Evolutionary conservation across 1,284 basidiomycete species (phyloP), one percentile per base, ranked within the genome.

Genomic region (Malassezia caprae): DNA sequence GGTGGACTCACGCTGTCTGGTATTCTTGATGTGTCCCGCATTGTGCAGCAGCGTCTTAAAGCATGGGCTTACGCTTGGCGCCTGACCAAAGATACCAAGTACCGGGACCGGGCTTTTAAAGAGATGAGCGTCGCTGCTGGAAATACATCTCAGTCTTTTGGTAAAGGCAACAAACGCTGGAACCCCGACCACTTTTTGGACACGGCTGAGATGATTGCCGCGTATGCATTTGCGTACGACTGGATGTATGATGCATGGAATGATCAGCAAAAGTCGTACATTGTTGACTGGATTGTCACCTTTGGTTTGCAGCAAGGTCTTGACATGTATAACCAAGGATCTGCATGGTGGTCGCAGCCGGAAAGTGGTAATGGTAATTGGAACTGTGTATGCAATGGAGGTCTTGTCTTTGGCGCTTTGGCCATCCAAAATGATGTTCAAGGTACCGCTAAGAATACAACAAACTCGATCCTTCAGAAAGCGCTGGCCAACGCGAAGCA

Each of bases 361-460:
- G 47, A 57, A 13, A 64, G 69, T 24, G 75, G 78, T 59, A 77
- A 80, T 67, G 80, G 93, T 40, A 96, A 96, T 79, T 96, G 91
- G 91, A 96, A 96, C 77, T 96, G 93, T 72, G 88, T 96, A 60
- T 90, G 85, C 79, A 98, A 96, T 76, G 83, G 83, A 53, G 93
- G 93, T 59, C 78, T 98, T 63, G 87, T 87, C 23, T 76, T 96
- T 69, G 94, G 82, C 50, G 82, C 94, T 0, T 83, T 99, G 42
- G 90, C 93, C 41, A 89, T 99, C 68, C 78, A 88, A 17, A 65
- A 62, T 45, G 65, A 73, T 50, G 65, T 53, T 30, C 83, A 82
- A 56, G 87, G 91, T 54, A 91, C 96, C 69, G 82, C 81, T 12
- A 84, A 86, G 2, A 84, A 85, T 40, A 79, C 78, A 34, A 87